phyloP scores from a whole-genome alignment of 2,329 filamentous ascomycete species.

The Cladophialophora carrionii region DNA sequence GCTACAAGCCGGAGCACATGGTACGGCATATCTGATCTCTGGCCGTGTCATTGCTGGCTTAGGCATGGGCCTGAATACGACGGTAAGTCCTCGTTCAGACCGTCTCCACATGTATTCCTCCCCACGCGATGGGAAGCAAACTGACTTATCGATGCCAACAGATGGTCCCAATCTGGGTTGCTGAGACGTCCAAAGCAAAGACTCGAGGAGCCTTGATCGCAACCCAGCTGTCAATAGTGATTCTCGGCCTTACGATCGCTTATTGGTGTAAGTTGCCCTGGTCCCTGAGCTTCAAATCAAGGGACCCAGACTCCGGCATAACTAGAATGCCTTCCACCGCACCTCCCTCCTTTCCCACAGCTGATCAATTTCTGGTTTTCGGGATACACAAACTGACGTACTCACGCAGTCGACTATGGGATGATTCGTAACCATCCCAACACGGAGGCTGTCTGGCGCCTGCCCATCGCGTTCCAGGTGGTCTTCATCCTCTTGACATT shows the following conservation, averaged over 20 bases:
- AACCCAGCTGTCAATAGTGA: constrained; percentile 25
- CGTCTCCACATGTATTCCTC: neutral
- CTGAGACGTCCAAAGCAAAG: constrained; percentile 25
- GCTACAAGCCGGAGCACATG: constrained; percentile 41
- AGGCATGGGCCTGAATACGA: constrained; percentile 30
- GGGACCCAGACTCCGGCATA: neutral
- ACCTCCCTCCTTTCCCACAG: neutral
- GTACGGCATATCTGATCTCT: constrained; percentile 34
- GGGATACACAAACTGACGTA: neutral
- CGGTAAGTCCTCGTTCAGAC: neutral
- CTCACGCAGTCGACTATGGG: constrained; percentile 23
- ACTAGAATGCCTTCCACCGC: neutral
- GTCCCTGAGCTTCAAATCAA: neutral
- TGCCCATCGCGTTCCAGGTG: constrained; percentile 55
- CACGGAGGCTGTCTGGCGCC: constrained; percentile 43
- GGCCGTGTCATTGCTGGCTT: constrained; percentile 35
- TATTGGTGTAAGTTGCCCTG: constrained; percentile 20
- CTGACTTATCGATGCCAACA: neutral
- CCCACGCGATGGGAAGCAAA: neutral
- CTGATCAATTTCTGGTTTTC: neutral
- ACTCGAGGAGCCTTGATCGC: constrained; percentile 30
- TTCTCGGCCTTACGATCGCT: constrained; percentile 24
- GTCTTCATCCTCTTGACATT: constrained; percentile 49
- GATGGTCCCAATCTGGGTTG: constrained; percentile 31
- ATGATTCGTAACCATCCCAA: constrained; percentile 24